Evolutionary conservation across 75 land plant species (phyloP), one percentile per base, ranked within the genome.

Genomic region (Larix kaempferi): DNA sequence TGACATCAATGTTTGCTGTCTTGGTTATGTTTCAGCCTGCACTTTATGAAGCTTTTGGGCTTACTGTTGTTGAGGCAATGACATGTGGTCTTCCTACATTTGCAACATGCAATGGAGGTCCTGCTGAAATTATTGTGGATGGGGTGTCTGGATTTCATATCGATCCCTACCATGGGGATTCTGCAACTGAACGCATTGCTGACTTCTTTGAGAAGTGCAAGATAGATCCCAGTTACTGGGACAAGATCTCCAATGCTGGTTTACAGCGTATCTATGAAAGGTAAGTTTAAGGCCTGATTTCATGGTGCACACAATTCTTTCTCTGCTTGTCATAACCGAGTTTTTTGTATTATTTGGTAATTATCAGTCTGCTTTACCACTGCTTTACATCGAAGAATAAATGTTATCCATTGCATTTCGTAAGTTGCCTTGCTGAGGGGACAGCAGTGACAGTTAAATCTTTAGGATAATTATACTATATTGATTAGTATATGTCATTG

Each of bases 11-110:
- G 71, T 54, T 33, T 15, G 15, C 52, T 39, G 35, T 62, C 21
- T 2, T 77, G 65, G 35, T 17, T 66, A 25, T 54, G 27, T 75
- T 57, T n/a, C 86, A 90, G 92, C 91, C 91, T 23, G 91, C 91
- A 2, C 61, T 89, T 2, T 89, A 89, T 41, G 91, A 89, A 60
- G 91, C 85, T 1, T 89, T 89, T 74, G 91, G 91, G n/a, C 76
- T 89, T 4, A 88, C 91, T 7, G 91, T 89, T 2, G 82, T 89
- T 13, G 91, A 89, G 73, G 84, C 91, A 41, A 89, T 89, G 91
- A 88, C 88, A 33, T 90, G 91, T 63, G 92, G 91, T 16, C 84
- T 90, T 21, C 88, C 92, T 6, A 83, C 91, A 8, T 89, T 89
- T 67, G 91, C 91, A 35, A 89, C 91, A 4, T 59, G 69, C 25